A percentile compares a stretch with the other conserved stretches of the same genome.
These are phyloP conservation scores for Hymenotorrendiella dingleyae DNA, from an alignment of 2,329 filamentous ascomycete genomes.

Conservation along the genomic window DNA sequence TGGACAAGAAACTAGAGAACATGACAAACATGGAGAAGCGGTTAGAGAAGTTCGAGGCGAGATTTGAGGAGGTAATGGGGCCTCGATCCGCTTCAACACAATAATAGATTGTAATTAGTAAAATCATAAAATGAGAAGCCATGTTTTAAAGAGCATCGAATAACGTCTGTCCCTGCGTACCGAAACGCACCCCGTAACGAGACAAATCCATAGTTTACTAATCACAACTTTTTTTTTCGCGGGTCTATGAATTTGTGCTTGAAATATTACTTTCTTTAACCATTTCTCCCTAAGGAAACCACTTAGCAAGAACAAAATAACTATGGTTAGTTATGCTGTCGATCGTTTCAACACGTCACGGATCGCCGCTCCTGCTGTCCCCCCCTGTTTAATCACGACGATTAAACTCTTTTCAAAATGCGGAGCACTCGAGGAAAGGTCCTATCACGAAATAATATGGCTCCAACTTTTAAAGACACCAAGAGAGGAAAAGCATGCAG, in stretches of 20 bases:
- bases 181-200: background rate
- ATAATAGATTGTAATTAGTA: too few relatives aligned
- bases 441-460: conserved; percentile 2
- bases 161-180: background rate
- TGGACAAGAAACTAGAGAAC: too few relatives aligned
- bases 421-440: background rate
- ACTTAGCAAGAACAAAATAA: background rate
- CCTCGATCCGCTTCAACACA: background rate
- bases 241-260: background rate
- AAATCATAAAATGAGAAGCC: background rate
- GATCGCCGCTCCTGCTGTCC: background rate
- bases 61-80: background rate
- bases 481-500: conserved; percentile 20
- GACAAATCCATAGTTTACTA: background rate
- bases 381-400: conserved; percentile 2
- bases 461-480: background rate
- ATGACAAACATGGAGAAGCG: background rate
- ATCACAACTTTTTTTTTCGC: background rate
- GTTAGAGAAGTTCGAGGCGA: background rate
- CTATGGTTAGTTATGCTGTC: background rate
- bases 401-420: background rate
- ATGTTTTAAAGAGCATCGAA: background rate
- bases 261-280: background rate
- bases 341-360: background rate
- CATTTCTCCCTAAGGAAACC: background rate